phyloP scores from a whole-genome alignment of 371 early-diverging fungal genomes.

The Zopfochytrium polystomum region DNA sequence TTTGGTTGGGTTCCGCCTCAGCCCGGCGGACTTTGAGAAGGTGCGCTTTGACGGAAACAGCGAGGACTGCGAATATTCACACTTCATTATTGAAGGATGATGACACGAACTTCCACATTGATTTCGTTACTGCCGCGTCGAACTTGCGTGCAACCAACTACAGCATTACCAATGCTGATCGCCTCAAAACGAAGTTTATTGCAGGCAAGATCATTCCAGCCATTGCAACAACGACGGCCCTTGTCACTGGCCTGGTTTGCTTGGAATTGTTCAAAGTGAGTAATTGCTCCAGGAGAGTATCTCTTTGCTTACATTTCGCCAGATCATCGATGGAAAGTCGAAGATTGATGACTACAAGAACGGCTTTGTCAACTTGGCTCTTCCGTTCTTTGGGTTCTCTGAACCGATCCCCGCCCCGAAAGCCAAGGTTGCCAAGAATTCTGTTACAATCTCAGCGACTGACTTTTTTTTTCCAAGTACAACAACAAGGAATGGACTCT shows the following conservation, averaged over 20 bases:
- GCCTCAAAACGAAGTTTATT: slow-evolving; percentile 97
- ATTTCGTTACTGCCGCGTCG: slow-evolving; percentile 97
- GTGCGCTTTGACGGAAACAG: slow-evolving; percentile 2
- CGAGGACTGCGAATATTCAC: too few species aligned
- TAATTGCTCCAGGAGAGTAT: background rate
- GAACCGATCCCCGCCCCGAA: slow-evolving; percentile 93
- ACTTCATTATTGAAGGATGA: slow-evolving; percentile 70
- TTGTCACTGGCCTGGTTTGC: slow-evolving; percentile 98
- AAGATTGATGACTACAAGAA: slow-evolving; percentile 96
- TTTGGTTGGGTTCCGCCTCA: slow-evolving; percentile 68
- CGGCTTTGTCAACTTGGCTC: slow-evolving; percentile 96
- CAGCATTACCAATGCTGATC: slow-evolving; percentile 87
- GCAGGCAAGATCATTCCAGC: slow-evolving; percentile 99
- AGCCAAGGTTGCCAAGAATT: slow-evolving; percentile 48
- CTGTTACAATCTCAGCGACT: background rate
- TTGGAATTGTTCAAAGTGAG: slow-evolving; percentile 94
- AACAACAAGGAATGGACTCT: slow-evolving; percentile 83
- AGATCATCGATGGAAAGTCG: slow-evolving; percentile 70
- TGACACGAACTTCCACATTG: slow-evolving; percentile 99
- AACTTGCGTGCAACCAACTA: slow-evolving; percentile 98
- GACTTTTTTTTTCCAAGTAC: slow-evolving; percentile 53
- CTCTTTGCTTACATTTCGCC: slow-evolving; percentile 1
- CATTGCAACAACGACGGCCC: slow-evolving; percentile 99
- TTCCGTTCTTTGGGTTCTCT: slow-evolving; percentile 99
- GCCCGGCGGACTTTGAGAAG: slow-evolving; percentile 96